phyloP scores from a whole-genome alignment of 2,329 filamentous ascomycete genomes.

The Talaromyces piceae region DNA sequence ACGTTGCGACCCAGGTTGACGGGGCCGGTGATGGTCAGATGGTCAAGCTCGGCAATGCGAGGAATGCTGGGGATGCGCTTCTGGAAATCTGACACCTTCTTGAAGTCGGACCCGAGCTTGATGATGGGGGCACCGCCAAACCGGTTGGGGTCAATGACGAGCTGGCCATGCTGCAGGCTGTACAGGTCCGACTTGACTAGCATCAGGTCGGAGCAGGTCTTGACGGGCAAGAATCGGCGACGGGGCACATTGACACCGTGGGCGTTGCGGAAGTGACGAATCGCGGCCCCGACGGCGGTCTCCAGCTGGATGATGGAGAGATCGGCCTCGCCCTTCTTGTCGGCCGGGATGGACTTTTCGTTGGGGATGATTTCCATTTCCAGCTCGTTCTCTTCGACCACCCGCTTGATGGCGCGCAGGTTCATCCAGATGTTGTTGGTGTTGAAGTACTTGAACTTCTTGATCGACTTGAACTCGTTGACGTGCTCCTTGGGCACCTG shows the following conservation, averaged over 20 bases:
- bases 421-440: conserved; percentile 99
- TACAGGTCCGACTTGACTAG: conserved; percentile 99
- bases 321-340: conserved; percentile 99
- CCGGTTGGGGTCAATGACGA: conserved; percentile 91
- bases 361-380: conserved; percentile 99
- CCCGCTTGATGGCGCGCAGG: conserved; percentile 92
- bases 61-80: conserved; percentile 45
- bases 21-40: conserved; percentile 93
- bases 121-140: conserved; percentile 96
- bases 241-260: conserved; percentile 98
- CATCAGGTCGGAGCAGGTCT: conserved; percentile 99
- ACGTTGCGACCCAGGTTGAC: conserved; percentile 96
- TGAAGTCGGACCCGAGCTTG: conserved; percentile 98
- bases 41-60: conserved; percentile 48
- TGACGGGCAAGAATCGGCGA: conserved; percentile 96
- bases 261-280: conserved; percentile 96
- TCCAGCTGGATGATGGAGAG: conserved; percentile 97
- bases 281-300: conserved; percentile 95
- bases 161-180: conserved; percentile 95
- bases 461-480: conserved; percentile 99
- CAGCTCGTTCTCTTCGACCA: conserved; percentile 96
- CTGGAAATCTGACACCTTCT: conserved; percentile 84
- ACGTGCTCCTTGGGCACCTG: conserved; percentile 99
- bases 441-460: conserved; percentile 99
- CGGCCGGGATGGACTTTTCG: conserved; percentile 94